These are phyloP conservation scores for Cladophialophora exuberans DNA, from an alignment of 2,329 filamentous ascomycete genomes.

Conservation along the genomic window DNA sequence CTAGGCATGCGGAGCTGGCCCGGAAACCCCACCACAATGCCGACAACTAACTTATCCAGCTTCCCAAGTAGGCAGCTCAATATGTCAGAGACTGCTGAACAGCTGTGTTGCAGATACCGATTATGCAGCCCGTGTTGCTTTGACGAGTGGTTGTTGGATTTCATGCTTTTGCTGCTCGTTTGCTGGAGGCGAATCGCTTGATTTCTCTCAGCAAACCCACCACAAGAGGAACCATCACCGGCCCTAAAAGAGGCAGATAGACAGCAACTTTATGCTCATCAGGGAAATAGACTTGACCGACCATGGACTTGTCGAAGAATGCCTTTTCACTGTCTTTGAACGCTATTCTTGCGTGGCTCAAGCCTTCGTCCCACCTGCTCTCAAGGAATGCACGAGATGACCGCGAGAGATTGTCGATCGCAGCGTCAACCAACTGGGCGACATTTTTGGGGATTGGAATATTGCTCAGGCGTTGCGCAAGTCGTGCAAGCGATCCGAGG, in stretches of 20 bases:
- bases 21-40: slow-evolving; percentile 10
- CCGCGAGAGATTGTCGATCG: slow-evolving; percentile 68
- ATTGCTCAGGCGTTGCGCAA: slow-evolving; percentile 80
- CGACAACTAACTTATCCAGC: slow-evolving; percentile 18
- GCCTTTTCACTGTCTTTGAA: slow-evolving; percentile 88
- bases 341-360: slow-evolving; percentile 80
- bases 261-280: slow-evolving; percentile 98
- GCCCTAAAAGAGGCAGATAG: slow-evolving; percentile 87
- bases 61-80: slow-evolving; percentile 25
- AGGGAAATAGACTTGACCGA: slow-evolving; percentile 96
- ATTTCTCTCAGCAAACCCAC: slow-evolving; percentile 84
- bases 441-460: slow-evolving; percentile 91
- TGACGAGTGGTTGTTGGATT: not conserved
- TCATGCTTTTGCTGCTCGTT: slow-evolving; percentile 35
- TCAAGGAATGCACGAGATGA: slow-evolving; percentile 72
- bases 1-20: not conserved
- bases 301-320: slow-evolving; percentile 99
- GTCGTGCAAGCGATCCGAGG: slow-evolving; percentile 84
- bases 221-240: slow-evolving; percentile 84
- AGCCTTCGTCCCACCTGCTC: slow-evolving; percentile 65
- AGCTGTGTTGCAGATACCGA: not conserved
- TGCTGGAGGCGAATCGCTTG: slow-evolving; percentile 52
- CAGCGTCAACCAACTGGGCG: slow-evolving; percentile 79
- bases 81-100: not conserved
- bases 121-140: not conserved